Base-by-base conservation (phyloP, 1,139 yeast species). In the Geotrichum candidum region DNA sequence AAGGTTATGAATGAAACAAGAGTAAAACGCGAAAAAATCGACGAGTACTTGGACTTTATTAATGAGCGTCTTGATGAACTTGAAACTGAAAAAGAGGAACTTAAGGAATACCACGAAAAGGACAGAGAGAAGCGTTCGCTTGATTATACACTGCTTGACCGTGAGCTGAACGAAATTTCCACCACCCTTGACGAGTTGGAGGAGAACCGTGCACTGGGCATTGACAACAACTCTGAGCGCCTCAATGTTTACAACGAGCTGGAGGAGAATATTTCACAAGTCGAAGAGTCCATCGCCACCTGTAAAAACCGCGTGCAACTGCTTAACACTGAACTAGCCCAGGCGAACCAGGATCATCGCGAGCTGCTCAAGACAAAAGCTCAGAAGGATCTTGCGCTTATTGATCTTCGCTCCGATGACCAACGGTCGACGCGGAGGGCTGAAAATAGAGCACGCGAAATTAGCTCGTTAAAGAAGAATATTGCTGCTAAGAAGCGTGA, bases 1-100 rank as follows among this genome's bases (percentile, higher is more conserved):
- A 87, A 86, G 69, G 94, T 90, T 68, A 89, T 94, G 91, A 78
- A 78, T 13, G 85, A 84, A 63, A 86, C 96, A 0, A 84, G 82
- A 65, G 80, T 80, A 65, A 90, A 90, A 68, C 81, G 87, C 65
- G 85, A 82, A 61, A 84, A 91, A 70, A 90, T 90, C 61, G 90
- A 86, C 65, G 91, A 87, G 67, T 85, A 91, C 69, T 78, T 94
- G 68, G 74, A 75, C 7, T 86, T 87, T 62, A 85, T 94, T 56
- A 85, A 87, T 64, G 86, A 82, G 54, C 80, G 96, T 67, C 78
- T 94, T 54, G 77, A 82, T 2, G 97, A 90, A 72, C 81, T 94
- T 67, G 90, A 88, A 70, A 81, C 86, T 61, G 99, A 94, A 73
- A 87, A 88, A 62, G 81, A 83, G 57, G 96, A 90, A 68, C 78